Base-by-base conservation (phyloP, 768 basidiomycete species). In the Phylloporus arenicola region DNA sequence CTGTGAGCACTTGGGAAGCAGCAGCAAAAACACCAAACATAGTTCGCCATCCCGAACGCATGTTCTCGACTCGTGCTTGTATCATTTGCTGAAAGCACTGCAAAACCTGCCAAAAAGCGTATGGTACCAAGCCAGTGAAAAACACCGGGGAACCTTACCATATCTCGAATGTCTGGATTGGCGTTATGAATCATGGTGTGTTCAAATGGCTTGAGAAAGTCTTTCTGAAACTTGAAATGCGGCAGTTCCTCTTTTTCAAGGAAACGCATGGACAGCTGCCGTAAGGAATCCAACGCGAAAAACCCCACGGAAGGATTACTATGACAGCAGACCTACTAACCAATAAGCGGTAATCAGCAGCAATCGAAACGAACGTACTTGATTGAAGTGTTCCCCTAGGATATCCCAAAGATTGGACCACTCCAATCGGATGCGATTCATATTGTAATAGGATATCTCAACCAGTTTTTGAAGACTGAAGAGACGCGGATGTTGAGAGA, bases 71-170 rank as follows among this genome's bases (percentile, higher is more conserved):
- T 33, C 91, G 81, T 16, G 92, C 90, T 72, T 96, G 94, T 48
- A 98, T 84, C 96, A 98, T 98, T 72, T 98, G 96, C 64, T 97
- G 92, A 42, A 99, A 76, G 63, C 96, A 99, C 79, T 97, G 94
- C 43, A 99, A 69, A 22, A 97, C 92, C 92, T 95, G 50, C 22
- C 25, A 44, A 45, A 33, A 39, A 33, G n/a, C 6, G n/a, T 2
- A 12, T 51, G 17, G 25, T 25, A 52, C 49, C 6, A 58, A 38
- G 40, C 13, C 12, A 52, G 11, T 25, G 43, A 4, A 22, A 31
- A 20, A 14, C 29, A 34, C 8, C 12, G 16, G 20, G 19, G 37
- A 12, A n/a, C 13, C 71, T 30, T 58, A 92, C 94, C 92, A 99
- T 90, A 64, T 99, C 96, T 43, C 96, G 82, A 41, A 95, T 83